Base-by-base conservation (phyloP, 2,329 filamentous ascomycete genomes). In the Pseudocercospora fuligena region DNA sequence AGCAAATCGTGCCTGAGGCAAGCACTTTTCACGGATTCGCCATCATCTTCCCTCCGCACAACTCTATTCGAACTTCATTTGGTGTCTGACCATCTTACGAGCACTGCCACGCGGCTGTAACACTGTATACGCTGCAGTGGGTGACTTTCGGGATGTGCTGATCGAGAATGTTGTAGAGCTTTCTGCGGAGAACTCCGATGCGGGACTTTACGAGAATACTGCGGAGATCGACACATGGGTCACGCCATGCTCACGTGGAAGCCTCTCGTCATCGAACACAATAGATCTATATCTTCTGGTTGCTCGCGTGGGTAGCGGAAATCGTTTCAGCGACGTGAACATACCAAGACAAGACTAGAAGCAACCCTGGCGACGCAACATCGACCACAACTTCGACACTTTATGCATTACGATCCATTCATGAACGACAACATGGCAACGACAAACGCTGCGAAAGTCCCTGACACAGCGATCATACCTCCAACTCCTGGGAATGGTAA, bases 221-320 rank as follows among this genome's bases (percentile, higher is more conserved):
- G 27, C 46, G 46, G 60, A 61, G 27, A 53, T 36, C 43, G 29
- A n/a, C 8, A 16, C 23, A 61, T 40, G 27, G 43, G 27, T 61
- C 60, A 61, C 60, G 25, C 60, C 60, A 61, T 12, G 9, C 43
- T 61, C 60, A 54, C 25, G 31, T 54, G 46, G 29, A n/a, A 31
- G 43, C 25, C 29, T 21, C 46, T 33, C 29, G 23, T 54, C 60
- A 54, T 51, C 27, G 27, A 54, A 31, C 8, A 19, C 6, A 14
- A 36, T 43, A 27, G 47, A 51, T 36, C 3, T 61, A 40, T 61
- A 51, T 53, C 40, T 47, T 27, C 19, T n/a, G 40, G 16, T 16
- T 19, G 25, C 4, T 36, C 60, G 29, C 14, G 8, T 53, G 16
- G 8, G 2, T 3, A 5, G 29, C 2, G 0, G 1, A 40, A 1